Evolutionary conservation across 2,329 filamentous ascomycete genomes (phyloP).

Genomic region (Elsinoe ampelina): DNA sequence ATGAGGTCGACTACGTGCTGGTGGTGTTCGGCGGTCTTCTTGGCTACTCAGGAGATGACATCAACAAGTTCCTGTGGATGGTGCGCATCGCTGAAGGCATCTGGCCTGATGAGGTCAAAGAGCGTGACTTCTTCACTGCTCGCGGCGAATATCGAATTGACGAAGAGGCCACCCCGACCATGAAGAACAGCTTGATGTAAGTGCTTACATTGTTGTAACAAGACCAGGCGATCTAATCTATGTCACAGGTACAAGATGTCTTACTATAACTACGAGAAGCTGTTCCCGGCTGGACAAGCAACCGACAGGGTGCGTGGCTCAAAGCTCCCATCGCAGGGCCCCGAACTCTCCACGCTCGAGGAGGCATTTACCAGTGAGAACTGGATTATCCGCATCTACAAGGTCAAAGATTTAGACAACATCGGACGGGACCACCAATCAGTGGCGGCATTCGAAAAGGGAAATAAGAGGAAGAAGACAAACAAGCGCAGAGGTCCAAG

Average conservation of each 20-base stretch:
- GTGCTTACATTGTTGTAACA: conserved; percentile 28
- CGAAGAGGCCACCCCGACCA: conserved; percentile 83
- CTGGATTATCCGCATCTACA: conserved; percentile 99
- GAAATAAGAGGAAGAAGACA: conserved; percentile 74
- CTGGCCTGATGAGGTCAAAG: conserved; percentile 98
- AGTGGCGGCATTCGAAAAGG: conserved; percentile 61
- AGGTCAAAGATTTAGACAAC: conserved; percentile 98
- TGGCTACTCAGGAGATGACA: conserved; percentile 96
- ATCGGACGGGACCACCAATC: conserved; percentile 77
- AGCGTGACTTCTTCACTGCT: conserved; percentile 88
- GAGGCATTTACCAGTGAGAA: conserved; percentile 99
- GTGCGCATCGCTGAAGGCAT: conserved; percentile 97
- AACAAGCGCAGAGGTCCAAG: conserved; percentile 63
- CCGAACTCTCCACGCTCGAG: conserved; percentile 78
- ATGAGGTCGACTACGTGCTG: conserved; percentile 98
- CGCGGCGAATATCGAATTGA: conserved; percentile 94
- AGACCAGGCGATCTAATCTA: conserved; percentile 21
- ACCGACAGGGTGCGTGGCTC: conserved; percentile 78
- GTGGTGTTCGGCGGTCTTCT: conserved; percentile 93
- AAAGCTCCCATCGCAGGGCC: conserved; percentile 72
- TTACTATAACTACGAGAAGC: conserved; percentile 90
- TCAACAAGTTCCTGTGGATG: conserved; percentile 99
- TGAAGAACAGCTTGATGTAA: conserved; percentile 99
- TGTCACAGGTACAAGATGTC: conserved; percentile 94
- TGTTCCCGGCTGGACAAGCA: conserved; percentile 88